A percentile compares a stretch with the other conserved stretches of the same genome.
Conservation (phyloP, 768 basidiomycete species). For the Kondoa malvinella region DNA sequence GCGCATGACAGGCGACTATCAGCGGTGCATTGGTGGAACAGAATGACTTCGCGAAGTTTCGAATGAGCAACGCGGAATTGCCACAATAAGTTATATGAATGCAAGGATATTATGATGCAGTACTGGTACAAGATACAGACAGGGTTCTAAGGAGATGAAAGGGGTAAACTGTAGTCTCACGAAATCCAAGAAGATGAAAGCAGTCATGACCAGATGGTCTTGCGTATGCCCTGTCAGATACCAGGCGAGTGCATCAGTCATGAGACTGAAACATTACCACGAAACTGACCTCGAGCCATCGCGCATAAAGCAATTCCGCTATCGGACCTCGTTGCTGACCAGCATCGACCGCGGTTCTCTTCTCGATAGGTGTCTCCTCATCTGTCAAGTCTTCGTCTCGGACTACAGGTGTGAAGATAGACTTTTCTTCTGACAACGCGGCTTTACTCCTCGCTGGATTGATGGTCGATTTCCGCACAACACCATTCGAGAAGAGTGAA, state of each 20-base stretch:
- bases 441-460: slow-evolving; percentile 74
- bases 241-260: background rate
- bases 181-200: background rate
- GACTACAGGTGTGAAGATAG: slow-evolving; percentile 28
- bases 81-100: background rate
- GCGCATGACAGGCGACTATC: background rate
- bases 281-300: slow-evolving; percentile 69
- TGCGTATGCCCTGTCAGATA: background rate
- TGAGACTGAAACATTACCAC: background rate
- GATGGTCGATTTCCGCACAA: slow-evolving; percentile 52
- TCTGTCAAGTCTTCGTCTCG: slow-evolving; percentile 12
- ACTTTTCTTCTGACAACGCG: slow-evolving; percentile 28
- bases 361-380: slow-evolving; percentile 19
- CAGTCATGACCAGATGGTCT: background rate
- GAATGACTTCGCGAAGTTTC: too few species aligned
- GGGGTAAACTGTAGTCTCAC: too few species aligned
- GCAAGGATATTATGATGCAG: background rate
- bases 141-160: too few species aligned
- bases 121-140: background rate
- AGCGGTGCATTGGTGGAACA: background rate
- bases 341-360: background rate
- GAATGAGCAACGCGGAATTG: too few species aligned
- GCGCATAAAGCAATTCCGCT: slow-evolving; percentile 86
- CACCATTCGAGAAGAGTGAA: slow-evolving; percentile 61
- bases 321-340: slow-evolving; percentile 49